These are phyloP conservation scores for Nematocida sp. DNA, from an alignment of 371 early-diverging fungal species.

Conservation along the genomic window DNA sequence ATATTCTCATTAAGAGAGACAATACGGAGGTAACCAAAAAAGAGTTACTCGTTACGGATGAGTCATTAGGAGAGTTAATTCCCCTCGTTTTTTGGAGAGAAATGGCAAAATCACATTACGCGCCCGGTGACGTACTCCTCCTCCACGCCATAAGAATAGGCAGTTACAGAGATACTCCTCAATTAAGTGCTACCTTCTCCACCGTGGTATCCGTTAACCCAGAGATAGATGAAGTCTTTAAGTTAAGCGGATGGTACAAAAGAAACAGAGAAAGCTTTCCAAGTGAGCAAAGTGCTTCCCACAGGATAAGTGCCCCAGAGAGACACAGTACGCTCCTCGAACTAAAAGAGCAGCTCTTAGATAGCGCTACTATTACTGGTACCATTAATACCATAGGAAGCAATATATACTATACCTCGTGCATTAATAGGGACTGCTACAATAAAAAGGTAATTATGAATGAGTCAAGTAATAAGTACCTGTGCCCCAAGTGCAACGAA, in stretches of 20 bases:
- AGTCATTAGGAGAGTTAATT: constrained; percentile 69
- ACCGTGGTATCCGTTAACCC: constrained; percentile 72
- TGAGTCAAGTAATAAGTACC: constrained; percentile 64
- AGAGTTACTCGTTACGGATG: constrained; percentile 77
- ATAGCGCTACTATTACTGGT: constrained; percentile 70
- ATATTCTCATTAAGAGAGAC: constrained; percentile 71
- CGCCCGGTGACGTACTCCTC: constrained; percentile 71
- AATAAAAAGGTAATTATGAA: constrained; percentile 77
- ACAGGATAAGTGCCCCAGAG: background rate
- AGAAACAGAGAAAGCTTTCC: constrained; percentile 48
- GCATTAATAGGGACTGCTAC: constrained; percentile 70
- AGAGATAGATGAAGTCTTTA: constrained; percentile 74
- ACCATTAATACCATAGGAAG: constrained; percentile 70
- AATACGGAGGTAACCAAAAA: constrained; percentile 71
- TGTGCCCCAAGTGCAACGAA: constrained; percentile 82
- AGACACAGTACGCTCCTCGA: no score
- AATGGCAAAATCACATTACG: constrained; percentile 72
- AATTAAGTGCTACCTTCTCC: constrained; percentile 60
- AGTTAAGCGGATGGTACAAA: constrained; percentile 79
- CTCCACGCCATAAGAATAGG: constrained; percentile 75
- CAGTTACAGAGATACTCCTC: constrained; percentile 77
- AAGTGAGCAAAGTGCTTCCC: background rate
- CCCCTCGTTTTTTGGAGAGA: constrained; percentile 81
- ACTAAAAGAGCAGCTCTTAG: background rate
- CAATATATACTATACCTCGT: constrained; percentile 75